Evolutionary conservation across 257 asterid species (phyloP).

Genomic region (Lycium barbarum): DNA sequence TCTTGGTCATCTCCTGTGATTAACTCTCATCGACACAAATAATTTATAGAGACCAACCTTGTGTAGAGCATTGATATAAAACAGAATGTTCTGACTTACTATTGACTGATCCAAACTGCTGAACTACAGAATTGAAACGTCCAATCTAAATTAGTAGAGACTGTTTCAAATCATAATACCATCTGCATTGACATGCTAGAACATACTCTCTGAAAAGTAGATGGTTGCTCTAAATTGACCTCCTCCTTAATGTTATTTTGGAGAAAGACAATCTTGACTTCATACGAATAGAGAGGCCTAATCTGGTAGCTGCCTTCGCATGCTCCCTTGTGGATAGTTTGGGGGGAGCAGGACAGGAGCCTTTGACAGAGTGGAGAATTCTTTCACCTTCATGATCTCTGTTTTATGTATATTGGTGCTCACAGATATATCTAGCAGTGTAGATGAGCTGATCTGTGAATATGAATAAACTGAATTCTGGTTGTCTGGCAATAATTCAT

Average conservation of each 20-base stretch:
- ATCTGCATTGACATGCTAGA: neutral
- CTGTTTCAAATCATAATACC: neutral
- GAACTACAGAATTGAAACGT: neutral
- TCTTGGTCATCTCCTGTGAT: neutral
- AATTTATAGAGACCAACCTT: neutral
- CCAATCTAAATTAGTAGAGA: neutral
- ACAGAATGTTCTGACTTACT: neutral
- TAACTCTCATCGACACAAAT: neutral
- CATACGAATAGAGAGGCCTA: neutral
- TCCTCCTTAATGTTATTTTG: neutral
- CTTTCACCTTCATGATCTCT: neutral
- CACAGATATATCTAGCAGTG: neutral
- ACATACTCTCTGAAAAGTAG: neutral
- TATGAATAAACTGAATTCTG: conserved; percentile 21
- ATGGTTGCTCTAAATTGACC: conserved; percentile 15
- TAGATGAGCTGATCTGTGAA: conserved; percentile 8
- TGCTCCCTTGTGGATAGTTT: conserved; percentile 14
- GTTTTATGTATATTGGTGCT: conserved; percentile 12
- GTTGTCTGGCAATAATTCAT: conserved; percentile 8
- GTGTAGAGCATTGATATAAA: conserved; percentile 18
- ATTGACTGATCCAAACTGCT: conserved; percentile 8
- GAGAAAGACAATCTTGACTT: neutral
- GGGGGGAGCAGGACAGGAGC: conserved; percentile 21
- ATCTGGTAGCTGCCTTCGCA: neutral
- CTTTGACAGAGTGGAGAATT: conserved; percentile 1